phyloP scores from a whole-genome alignment of 495 filamentous ascomycete species.

The Neurospora sp. region DNA sequence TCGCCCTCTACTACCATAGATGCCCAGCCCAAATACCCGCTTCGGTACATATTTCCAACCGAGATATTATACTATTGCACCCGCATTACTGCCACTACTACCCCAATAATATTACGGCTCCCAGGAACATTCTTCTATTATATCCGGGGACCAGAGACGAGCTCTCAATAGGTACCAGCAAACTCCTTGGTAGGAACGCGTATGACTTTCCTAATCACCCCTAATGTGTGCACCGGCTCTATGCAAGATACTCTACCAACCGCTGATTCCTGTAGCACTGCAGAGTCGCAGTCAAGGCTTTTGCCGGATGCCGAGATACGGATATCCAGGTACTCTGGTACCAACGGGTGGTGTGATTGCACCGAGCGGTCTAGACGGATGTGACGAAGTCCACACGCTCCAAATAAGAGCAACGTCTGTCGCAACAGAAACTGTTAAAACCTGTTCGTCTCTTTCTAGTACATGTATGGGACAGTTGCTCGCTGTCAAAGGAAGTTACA shows the following conservation, averaged over 20 bases:
- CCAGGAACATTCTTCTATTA: not conserved
- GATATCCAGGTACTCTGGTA: not conserved
- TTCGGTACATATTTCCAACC: no score
- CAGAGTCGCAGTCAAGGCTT: not conserved
- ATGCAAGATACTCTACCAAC: not conserved
- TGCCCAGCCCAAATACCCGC: no score
- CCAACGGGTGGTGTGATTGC: not conserved
- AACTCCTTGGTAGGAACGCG: not conserved
- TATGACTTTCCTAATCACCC: not conserved
- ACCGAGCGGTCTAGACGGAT: not conserved
- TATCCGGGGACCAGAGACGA: not conserved
- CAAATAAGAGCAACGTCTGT: not conserved
- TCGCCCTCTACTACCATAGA: no score
- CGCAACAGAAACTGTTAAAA: not conserved
- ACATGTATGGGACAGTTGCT: not conserved
- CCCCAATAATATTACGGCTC: not conserved
- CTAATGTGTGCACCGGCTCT: not conserved
- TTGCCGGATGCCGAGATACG: not conserved
- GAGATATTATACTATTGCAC: no score
- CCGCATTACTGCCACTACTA: no score
- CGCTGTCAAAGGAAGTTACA: not conserved
- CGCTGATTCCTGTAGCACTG: not conserved
- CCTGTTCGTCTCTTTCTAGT: not conserved
- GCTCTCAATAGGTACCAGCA: not conserved
- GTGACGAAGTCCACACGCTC: not conserved